Base-by-base conservation (phyloP, 176 grass and related monocot species). In the Avena eriantha region DNA sequence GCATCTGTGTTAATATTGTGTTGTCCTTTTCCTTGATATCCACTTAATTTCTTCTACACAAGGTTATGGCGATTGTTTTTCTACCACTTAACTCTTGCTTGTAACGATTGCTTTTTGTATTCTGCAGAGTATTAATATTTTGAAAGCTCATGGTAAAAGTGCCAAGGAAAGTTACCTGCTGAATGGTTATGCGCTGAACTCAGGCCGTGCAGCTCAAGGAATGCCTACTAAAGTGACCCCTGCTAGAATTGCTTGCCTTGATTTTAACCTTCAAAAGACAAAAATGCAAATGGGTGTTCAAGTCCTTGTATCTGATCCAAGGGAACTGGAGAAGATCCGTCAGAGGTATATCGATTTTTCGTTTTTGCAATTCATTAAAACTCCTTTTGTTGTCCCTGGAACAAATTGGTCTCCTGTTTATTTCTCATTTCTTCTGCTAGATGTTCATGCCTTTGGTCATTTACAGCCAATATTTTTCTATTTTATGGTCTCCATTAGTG, bases 281-380 rank as follows among this genome's bases (percentile, higher is more conserved):
- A 98, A 98, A 73, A 93, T 98, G 95, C 93, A 98, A 75, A 83
- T 98, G 84, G 95, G 95, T 72, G 86, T 98, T 87, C 95, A 95
- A 87, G 95, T 98, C 56, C 80, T 98, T 12, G 93, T 98, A 85
- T 90, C 80, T 69, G 95, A 95, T 82, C 95, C 95, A 80, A 98
- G 95, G 39, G 95, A 98, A 71, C 46, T 56, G 54, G 54, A 56
- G 54, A 56, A 56, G 54, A 56, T 56, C 54, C 54, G 18, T 56
- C 54, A 56, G 54, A 56, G 54, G 54, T 56, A 56, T 56, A 18
- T 56, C 17, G 1, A 21, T 19, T 21, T 56, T 54, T 6, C 1
- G 1, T 56, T 56, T 56, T 56, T 21, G 14, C 54, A 55, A 55
- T 55, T 55, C 51, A 55, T 55, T 56, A 19, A 21, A 56, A 69